These are phyloP conservation scores for Cerrena zonata DNA, from an alignment of 1,284 basidiomycete species.

Conservation along the genomic window DNA sequence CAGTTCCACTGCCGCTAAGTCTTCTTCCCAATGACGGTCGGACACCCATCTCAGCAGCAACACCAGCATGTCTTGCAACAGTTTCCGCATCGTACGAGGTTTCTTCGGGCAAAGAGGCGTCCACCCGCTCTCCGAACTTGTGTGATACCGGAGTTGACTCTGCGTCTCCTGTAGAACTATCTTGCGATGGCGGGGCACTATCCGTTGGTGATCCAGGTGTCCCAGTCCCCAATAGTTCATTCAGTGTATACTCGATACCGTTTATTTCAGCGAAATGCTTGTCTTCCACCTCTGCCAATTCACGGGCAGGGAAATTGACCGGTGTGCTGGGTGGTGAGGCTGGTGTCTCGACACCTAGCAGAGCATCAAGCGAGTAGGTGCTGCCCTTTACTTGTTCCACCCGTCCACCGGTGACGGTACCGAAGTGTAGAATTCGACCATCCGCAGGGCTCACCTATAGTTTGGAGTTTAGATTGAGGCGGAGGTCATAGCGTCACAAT, in stretches of 20 bases:
- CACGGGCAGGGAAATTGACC: slow-evolving; percentile 39
- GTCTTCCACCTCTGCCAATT: slow-evolving; percentile 67
- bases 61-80: slow-evolving; percentile 58
- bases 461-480: background rate
- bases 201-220: slow-evolving; percentile 30
- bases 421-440: slow-evolving; percentile 89
- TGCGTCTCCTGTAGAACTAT: background rate
- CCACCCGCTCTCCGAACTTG: slow-evolving; percentile 56
- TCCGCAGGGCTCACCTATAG: slow-evolving; percentile 85
- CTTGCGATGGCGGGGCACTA: slow-evolving; percentile 13
- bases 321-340: slow-evolving; percentile 35
- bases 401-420: slow-evolving; percentile 73
- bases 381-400: slow-evolving; percentile 98
- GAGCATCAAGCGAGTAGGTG: slow-evolving; percentile 90
- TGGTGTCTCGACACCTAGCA: slow-evolving; percentile 69
- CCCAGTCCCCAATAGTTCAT: slow-evolving; percentile 65
- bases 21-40: slow-evolving; percentile 38
- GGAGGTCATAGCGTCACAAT: slow-evolving; percentile 1
- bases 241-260: slow-evolving; percentile 91
- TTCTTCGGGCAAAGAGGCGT: slow-evolving; percentile 60
- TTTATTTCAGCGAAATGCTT: slow-evolving; percentile 93
- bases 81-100: slow-evolving; percentile 47
- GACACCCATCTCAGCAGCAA: slow-evolving; percentile 64
- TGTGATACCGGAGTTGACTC: slow-evolving; percentile 28
- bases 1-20: slow-evolving; percentile 38